A percentile compares a stretch with the other conserved stretches of the same genome.
Evolutionary conservation across 176 grass and related monocot genomes (phyloP).

Genomic region (Pontederia paniculata): DNA sequence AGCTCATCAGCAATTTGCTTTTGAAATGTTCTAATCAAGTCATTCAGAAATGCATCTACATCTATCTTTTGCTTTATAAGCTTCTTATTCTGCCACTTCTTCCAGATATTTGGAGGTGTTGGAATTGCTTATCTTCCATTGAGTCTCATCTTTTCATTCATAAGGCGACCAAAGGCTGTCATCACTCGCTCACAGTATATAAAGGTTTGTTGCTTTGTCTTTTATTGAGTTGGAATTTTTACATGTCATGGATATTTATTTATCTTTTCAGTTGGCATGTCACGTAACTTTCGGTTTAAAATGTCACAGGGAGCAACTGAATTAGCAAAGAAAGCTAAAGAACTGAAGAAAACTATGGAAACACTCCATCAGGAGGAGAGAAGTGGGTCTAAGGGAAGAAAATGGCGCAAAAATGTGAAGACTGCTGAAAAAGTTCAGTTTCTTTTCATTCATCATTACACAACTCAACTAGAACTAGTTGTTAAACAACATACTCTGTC

Average conservation of each 20-base stretch:
- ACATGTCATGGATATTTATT: not conserved
- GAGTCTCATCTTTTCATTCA: conserved; percentile 81
- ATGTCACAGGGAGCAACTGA: conserved; percentile 79
- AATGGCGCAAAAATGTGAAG: conserved; percentile 99
- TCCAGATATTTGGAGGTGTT: conserved; percentile 95
- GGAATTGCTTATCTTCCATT: conserved; percentile 95
- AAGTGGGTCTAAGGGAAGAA: conserved; percentile 72
- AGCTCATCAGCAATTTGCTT: too few relatives aligned
- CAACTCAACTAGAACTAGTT: not conserved
- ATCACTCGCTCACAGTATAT: conserved; percentile 99
- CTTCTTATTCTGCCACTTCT: conserved; percentile 22
- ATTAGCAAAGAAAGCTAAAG: conserved; percentile 83
- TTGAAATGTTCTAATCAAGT: too few relatives aligned
- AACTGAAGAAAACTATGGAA: conserved; percentile 83
- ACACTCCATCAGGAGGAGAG: conserved; percentile 95
- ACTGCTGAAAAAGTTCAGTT: conserved; percentile 61
- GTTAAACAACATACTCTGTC: not conserved
- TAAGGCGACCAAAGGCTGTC: conserved; percentile 89
- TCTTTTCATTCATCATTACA: not conserved
- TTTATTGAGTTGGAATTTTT: not conserved
- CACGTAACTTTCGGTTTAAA: not conserved
- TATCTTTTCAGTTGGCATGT: not conserved
- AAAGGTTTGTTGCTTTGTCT: conserved; percentile 43
- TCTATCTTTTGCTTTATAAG: conserved; percentile 1
- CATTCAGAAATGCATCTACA: not conserved